phyloP scores from a whole-genome alignment of 805 yeast species.

The Lachancea waltii region DNA sequence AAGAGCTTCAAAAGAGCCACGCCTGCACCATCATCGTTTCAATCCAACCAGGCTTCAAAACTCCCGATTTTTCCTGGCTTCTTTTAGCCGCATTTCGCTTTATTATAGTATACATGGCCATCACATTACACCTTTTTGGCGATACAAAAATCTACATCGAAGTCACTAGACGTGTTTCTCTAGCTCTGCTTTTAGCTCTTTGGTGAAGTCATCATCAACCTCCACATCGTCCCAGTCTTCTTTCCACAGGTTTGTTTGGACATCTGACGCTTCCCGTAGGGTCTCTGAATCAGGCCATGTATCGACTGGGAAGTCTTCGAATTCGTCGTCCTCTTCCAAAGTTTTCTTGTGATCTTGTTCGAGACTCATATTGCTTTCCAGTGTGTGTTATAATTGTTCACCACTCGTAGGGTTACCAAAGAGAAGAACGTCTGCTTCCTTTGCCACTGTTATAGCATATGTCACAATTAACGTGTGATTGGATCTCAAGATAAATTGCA shows the following conservation, averaged over 20 bases:
- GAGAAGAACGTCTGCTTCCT: background rate
- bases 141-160: no score
- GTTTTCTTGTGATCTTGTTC: conserved; percentile 32
- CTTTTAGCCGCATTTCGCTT: background rate
- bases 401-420: background rate
- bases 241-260: conserved; percentile 74
- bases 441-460: conserved; percentile 1
- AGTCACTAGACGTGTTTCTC: conserved; percentile 22
- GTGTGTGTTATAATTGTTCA: background rate
- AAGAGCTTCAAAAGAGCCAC: background rate
- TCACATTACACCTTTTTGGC: no score
- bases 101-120: background rate
- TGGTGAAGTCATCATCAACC: conserved; percentile 81
- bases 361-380: conserved; percentile 5
- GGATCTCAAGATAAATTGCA: no score
- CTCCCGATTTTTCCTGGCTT: background rate
- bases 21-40: background rate
- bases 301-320: conserved; percentile 93
- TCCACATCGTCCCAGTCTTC: conserved; percentile 98
- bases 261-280: conserved; percentile 37
- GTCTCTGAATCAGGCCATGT: conserved; percentile 66
- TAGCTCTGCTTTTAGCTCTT: conserved; percentile 52
- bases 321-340: conserved; percentile 92
- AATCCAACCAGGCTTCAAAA: background rate
- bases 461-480: no score